Conservation (phyloP, 225 moss, liverwort and hornwort genomes). For the Marchantia polymorpha region DNA sequence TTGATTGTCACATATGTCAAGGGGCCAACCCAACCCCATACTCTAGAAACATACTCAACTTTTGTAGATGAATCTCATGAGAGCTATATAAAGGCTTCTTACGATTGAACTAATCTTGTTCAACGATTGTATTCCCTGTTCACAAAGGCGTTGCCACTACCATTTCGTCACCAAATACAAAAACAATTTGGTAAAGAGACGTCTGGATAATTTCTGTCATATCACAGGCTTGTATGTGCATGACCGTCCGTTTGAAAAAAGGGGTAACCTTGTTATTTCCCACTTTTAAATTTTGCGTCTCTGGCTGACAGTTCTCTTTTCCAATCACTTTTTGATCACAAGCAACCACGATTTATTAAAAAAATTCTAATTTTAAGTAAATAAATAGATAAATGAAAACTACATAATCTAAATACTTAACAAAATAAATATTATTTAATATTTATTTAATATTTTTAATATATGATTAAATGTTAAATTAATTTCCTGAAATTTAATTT, state of each 20-base stretch:
- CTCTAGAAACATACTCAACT: slow-evolving; percentile 62
- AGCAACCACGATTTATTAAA: slow-evolving; percentile 75
- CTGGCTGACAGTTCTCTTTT: slow-evolving; percentile 55
- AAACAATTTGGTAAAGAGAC: slow-evolving; percentile 72
- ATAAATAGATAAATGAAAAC: no score
- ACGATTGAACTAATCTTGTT: slow-evolving; percentile 66
- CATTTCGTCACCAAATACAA: slow-evolving; percentile 77
- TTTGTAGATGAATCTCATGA: slow-evolving; percentile 68
- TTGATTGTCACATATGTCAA: neutral
- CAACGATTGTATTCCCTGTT: slow-evolving; percentile 48
- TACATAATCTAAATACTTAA: no score
- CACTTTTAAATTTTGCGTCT: slow-evolving; percentile 52
- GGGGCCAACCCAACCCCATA: slow-evolving; percentile 41
- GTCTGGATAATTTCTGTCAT: slow-evolving; percentile 75
- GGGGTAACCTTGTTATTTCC: slow-evolving; percentile 52
- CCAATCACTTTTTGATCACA: slow-evolving; percentile 70
- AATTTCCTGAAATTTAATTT: no score
- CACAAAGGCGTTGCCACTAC: slow-evolving; percentile 43
- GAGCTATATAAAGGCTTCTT: slow-evolving; percentile 64
- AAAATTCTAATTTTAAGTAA: no score
- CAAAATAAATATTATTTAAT: no score
- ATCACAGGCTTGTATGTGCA: slow-evolving; percentile 80
- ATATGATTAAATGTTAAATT: no score
- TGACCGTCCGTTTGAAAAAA: slow-evolving; percentile 59
- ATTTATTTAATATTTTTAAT: no score